phyloP scores from a whole-genome alignment of 2,329 filamentous ascomycete species.

The Clathrospora elynae region DNA sequence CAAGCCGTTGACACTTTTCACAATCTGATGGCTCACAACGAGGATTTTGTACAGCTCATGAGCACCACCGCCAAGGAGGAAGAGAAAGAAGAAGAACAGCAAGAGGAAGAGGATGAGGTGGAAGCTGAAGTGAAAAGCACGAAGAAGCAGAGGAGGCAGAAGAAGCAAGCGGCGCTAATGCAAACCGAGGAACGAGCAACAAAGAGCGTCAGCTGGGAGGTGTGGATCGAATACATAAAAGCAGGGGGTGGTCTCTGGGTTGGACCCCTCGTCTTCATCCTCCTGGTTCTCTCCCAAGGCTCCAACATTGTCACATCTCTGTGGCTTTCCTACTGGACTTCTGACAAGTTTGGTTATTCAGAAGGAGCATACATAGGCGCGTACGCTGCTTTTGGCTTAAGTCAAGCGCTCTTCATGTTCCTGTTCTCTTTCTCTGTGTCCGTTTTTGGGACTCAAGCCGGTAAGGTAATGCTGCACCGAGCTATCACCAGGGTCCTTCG shows the following conservation, averaged over 20 bases:
- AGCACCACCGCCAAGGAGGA: slow-evolving; percentile 73
- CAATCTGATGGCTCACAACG: slow-evolving; percentile 79
- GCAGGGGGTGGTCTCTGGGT: slow-evolving; percentile 75
- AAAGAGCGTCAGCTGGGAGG: slow-evolving; percentile 76
- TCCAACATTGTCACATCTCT: slow-evolving; percentile 86
- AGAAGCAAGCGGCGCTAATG: slow-evolving; percentile 67
- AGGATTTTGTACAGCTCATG: slow-evolving; percentile 82
- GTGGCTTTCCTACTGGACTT: slow-evolving; percentile 95
- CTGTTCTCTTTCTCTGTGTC: slow-evolving; percentile 78
- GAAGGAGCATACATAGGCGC: slow-evolving; percentile 73
- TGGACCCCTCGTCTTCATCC: slow-evolving; percentile 65
- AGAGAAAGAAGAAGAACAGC: slow-evolving; percentile 51
- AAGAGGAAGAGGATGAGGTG: slow-evolving; percentile 56
- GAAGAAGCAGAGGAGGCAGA: slow-evolving; percentile 50
- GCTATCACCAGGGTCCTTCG: slow-evolving; percentile 77
- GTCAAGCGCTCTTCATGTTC: slow-evolving; percentile 62
- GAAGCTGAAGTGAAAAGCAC: slow-evolving; percentile 65
- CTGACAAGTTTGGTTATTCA: slow-evolving; percentile 70
- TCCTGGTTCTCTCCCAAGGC: slow-evolving; percentile 75
- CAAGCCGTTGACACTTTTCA: slow-evolving; percentile 87
- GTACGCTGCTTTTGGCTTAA: slow-evolving; percentile 18
- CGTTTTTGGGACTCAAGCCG: slow-evolving; percentile 78
- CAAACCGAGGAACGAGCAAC: slow-evolving; percentile 74
- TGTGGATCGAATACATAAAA: slow-evolving; percentile 77
- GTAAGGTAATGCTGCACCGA: slow-evolving; percentile 77